Conservation (phyloP, 306 rosid genomes). For the Quercus rubra region DNA sequence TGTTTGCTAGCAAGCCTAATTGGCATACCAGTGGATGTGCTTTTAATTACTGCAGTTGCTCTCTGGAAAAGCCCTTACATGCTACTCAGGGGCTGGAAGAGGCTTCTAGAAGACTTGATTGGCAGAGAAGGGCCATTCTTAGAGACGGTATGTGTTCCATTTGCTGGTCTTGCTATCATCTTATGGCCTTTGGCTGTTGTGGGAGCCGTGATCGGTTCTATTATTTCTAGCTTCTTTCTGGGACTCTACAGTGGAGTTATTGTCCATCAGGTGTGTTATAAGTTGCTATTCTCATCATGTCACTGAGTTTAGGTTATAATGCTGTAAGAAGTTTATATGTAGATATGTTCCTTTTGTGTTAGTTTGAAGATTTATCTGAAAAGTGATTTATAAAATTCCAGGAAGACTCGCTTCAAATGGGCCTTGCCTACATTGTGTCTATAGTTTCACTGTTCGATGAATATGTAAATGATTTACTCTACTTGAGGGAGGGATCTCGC, state of each 20-base stretch:
- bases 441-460: slow-evolving; percentile 81
- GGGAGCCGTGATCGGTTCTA: slow-evolving; percentile 50
- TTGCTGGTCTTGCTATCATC: slow-evolving; percentile 76
- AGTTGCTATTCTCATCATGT: slow-evolving; percentile 4
- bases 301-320: not conserved
- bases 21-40: slow-evolving; percentile 51
- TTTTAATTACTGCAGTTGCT: slow-evolving; percentile 53
- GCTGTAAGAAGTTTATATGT: not conserved
- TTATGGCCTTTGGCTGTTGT: slow-evolving; percentile 84
- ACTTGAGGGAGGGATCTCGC: slow-evolving; percentile 80
- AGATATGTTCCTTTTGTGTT: not conserved
- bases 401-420: slow-evolving; percentile 67
- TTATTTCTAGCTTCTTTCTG: slow-evolving; percentile 51
- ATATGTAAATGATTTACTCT: slow-evolving; percentile 76
- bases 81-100: slow-evolving; percentile 82
- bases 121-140: slow-evolving; percentile 87
- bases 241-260: slow-evolving; percentile 64
- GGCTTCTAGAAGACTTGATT: slow-evolving; percentile 74
- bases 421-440: slow-evolving; percentile 62
- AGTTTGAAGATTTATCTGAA: not conserved
- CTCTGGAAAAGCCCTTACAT: slow-evolving; percentile 81
- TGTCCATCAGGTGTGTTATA: slow-evolving; percentile 63
- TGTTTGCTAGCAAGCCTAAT: slow-evolving; percentile 58
- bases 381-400: slow-evolving; percentile 3
- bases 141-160: slow-evolving; percentile 79